phyloP scores from a whole-genome alignment of 164 flowering plant genomes.

The Aristolochia fimbriata region DNA sequence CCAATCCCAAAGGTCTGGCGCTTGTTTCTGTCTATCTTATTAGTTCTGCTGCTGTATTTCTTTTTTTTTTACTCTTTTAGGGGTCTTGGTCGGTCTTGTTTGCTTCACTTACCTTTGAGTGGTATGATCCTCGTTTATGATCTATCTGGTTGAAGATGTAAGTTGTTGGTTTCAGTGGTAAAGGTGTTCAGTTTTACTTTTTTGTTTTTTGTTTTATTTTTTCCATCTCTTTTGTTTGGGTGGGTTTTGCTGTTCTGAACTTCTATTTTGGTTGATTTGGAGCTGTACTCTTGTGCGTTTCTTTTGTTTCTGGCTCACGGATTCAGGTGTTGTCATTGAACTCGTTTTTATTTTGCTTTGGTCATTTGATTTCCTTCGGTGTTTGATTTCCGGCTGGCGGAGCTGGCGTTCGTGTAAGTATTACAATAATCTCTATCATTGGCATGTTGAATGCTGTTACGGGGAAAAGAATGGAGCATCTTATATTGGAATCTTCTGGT shows the following conservation, averaged over 20 bases:
- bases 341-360: background rate
- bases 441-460: no score
- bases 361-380: background rate
- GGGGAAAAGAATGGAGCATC: no score
- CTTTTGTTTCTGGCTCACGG: background rate
- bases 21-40: background rate
- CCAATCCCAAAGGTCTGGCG: conserved; percentile 2
- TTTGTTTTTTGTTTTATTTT: background rate
- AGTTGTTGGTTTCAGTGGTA: no score
- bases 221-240: background rate
- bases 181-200: background rate
- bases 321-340: background rate
- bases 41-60: background rate
- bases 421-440: no score
- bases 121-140: background rate
- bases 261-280: no score
- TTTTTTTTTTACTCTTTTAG: background rate
- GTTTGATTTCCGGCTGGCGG: no score
- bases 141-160: background rate
- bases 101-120: background rate
- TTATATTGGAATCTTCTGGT: no score
- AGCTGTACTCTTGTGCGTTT: background rate
- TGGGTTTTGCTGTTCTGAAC: background rate
- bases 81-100: background rate
- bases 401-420: no score